Percentiles rank a stretch among this genome's conserved stretches.
These are phyloP conservation scores for Nemania serpens DNA, from an alignment of 2,329 filamentous ascomycete genomes.

Conservation along the genomic window DNA sequence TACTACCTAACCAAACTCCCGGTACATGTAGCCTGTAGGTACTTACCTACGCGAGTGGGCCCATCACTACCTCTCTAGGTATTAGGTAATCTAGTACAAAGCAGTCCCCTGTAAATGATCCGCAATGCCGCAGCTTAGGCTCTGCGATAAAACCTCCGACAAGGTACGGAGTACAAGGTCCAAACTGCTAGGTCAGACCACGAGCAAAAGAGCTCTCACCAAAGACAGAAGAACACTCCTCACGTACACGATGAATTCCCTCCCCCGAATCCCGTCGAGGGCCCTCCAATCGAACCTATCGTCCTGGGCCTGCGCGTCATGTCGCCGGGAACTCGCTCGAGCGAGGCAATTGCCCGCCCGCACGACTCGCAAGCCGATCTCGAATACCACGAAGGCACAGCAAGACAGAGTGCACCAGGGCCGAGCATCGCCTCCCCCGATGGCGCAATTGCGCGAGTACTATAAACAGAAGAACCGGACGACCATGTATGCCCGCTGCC, in stretches of 20 bases:
- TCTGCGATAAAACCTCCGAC: conserved; percentile 13
- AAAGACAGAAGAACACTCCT: neutral
- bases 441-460: conserved; percentile 67
- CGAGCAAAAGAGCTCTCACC: neutral
- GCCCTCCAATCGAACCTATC: conserved; percentile 32
- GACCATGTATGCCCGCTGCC: conserved; percentile 55
- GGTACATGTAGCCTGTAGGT: neutral
- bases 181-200: conserved; percentile 2
- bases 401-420: conserved; percentile 35
- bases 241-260: conserved; percentile 45
- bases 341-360: conserved; percentile 26
- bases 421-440: conserved; percentile 51
- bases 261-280: conserved; percentile 45
- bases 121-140: conserved; percentile 6
- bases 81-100: too few species aligned
- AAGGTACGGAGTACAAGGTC: neutral
- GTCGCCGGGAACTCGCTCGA: conserved; percentile 35
- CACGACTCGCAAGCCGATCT: conserved; percentile 31
- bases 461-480: conserved; percentile 72
- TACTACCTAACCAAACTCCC: too few species aligned
- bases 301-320: conserved; percentile 41
- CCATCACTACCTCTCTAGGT: conserved; percentile 2
- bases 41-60: conserved; percentile 1
- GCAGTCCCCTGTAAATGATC: conserved; percentile 33
- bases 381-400: conserved; percentile 29